Base-by-base conservation (phyloP, 257 asterid genomes). In the Handroanthus guayacan region DNA sequence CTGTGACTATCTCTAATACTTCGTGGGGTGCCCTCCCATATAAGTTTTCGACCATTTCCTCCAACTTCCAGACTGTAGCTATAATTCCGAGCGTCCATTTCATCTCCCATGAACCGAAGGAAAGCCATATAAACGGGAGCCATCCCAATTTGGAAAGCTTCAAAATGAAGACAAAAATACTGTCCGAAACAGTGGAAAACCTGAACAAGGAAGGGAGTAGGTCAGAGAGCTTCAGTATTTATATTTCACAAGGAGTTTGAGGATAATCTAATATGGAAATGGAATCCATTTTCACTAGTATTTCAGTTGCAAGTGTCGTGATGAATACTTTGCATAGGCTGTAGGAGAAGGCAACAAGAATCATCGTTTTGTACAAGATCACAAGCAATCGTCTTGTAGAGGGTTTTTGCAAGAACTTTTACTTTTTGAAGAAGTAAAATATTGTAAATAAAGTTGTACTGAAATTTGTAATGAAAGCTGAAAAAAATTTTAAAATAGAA, bases 61-160 rank as follows among this genome's bases (percentile, higher is more conserved):
- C 91, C 89, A 10, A 87, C 91, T 79, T 87, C 89, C 77, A 87
- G 68, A 57, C 89, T 81, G 86, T 87, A 85, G 82, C 85, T 85
- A 57, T 83, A 86, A 43, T 86, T 84, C 31, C 90, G 75, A 5
- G 88, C 90, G 10, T 86, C 90, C 62, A 36, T 50, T 48, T 86
- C 90, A 18, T 86, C 88, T 8, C 90, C 90, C 90, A 84, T 83
- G 76, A 86, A 84, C 60, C 90, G 83, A 20, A 86, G 86, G 55
- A 86, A 86, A 16, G 90, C 88, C 90, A 86, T 86, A 55, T 86
- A 86, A 4, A 86, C 90, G 0, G 90, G 86, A 10, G 86, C 90
- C 82, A 73, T 79, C 1, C 90, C 88, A 1, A 84, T 85, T 64
- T 86, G 90, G 60, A 86, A 86, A 1, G 90, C 90, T 71, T 86